Percentiles rank a stretch among this genome's conserved stretches.
Conservation (phyloP, 441 rosid genomes). For the Erysimum cheiri region DNA sequence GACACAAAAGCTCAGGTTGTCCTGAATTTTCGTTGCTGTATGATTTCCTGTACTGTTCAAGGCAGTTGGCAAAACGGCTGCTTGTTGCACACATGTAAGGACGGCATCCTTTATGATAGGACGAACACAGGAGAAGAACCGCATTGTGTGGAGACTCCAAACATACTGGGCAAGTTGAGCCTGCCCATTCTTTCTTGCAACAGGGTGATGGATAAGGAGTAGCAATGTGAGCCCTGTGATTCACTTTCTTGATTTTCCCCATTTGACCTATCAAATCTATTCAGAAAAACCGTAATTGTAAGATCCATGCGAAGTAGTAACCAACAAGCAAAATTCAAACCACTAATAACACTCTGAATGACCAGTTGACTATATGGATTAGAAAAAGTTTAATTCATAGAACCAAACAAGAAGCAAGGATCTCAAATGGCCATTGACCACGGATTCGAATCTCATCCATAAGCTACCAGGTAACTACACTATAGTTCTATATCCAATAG, state of each 20-base stretch:
- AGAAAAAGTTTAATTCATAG: background rate
- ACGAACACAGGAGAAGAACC: slow-evolving; percentile 69
- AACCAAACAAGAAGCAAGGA: background rate
- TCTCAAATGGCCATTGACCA: background rate
- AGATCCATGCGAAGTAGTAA: slow-evolving; percentile 24
- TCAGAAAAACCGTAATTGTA: background rate
- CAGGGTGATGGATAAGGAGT: slow-evolving; percentile 41
- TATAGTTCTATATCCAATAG: slow-evolving; percentile 5
- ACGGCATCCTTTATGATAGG: slow-evolving; percentile 70
- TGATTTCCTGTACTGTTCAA: slow-evolving; percentile 70
- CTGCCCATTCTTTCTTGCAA: slow-evolving; percentile 52
- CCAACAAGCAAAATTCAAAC: slow-evolving; percentile 28
- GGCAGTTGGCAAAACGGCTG: slow-evolving; percentile 65
- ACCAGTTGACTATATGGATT: slow-evolving; percentile 18
- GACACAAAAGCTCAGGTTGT: slow-evolving; percentile 65
- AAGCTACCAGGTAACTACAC: slow-evolving; percentile 28
- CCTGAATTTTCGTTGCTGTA: slow-evolving; percentile 50
- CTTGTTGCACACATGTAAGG: slow-evolving; percentile 80
- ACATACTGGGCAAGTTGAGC: slow-evolving; percentile 65
- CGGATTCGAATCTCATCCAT: slow-evolving; percentile 24
- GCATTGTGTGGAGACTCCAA: slow-evolving; percentile 77
- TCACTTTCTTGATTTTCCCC: slow-evolving; percentile 46
- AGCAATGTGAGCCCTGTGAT: slow-evolving; percentile 17
- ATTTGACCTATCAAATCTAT: slow-evolving; percentile 34
- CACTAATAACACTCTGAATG: background rate